Evolutionary conservation across 2,329 filamentous ascomycete species (phyloP).

Genomic region (Aspergillus ibericus): DNA sequence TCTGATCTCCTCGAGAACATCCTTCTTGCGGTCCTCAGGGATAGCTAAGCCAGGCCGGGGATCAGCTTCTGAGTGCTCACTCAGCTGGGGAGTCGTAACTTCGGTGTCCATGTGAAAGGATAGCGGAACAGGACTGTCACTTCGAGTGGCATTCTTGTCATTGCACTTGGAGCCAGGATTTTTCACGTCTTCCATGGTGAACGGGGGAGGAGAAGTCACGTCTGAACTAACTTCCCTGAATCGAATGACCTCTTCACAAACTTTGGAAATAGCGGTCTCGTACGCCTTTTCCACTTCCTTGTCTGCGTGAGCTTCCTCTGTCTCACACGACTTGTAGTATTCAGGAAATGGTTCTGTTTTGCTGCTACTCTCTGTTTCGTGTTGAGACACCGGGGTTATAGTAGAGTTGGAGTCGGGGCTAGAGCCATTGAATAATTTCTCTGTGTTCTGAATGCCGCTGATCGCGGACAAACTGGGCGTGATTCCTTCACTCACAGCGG

Average conservation of each 20-base stretch:
- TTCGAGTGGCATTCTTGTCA: background rate
- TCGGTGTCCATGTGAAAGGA: background rate
- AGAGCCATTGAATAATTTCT: background rate
- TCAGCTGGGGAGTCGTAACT: background rate
- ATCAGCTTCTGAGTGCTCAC: background rate
- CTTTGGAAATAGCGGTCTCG: constrained; percentile 23
- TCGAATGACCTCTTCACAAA: constrained; percentile 23
- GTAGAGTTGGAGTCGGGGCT: background rate
- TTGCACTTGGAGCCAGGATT: background rate
- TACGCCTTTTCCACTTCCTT: constrained; percentile 22
- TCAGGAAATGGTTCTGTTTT: constrained; percentile 28
- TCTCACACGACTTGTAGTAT: constrained; percentile 23
- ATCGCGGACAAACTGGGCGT: background rate
- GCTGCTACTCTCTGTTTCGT: background rate
- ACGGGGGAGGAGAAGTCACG: constrained; percentile 6
- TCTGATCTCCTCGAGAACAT: constrained; percentile 19
- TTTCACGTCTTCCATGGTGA: background rate
- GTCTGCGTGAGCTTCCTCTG: constrained; percentile 3
- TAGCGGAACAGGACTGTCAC: background rate
- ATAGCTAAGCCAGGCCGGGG: background rate
- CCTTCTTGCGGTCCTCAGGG: background rate
- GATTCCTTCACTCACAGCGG: background rate
- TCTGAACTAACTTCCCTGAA: constrained; percentile 15
- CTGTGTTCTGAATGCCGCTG: background rate
- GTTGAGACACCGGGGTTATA: background rate